Percentiles rank a stretch among this genome's conserved stretches.
phyloP scores from a whole-genome alignment of 2,329 filamentous ascomycete species.

The Scleromitrula shiraiana region DNA sequence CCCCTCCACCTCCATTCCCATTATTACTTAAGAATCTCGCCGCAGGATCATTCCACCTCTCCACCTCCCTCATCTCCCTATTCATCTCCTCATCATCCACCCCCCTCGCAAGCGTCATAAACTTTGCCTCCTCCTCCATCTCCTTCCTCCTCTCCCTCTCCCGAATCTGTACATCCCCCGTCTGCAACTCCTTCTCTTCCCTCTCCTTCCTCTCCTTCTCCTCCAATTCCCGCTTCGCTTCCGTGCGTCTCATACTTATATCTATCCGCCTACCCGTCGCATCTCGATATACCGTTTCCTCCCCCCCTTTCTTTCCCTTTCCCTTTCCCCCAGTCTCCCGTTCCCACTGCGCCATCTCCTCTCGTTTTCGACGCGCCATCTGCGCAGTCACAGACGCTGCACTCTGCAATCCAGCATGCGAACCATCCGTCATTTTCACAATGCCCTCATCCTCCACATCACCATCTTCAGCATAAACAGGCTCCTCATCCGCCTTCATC shows the following conservation, averaged over 20 bases:
- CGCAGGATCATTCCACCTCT: slow-evolving; percentile 93
- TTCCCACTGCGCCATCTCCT: slow-evolving; percentile 50
- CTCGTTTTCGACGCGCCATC: slow-evolving; percentile 55
- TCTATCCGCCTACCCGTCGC: slow-evolving; percentile 93
- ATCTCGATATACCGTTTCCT: slow-evolving; percentile 91
- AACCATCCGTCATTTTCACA: slow-evolving; percentile 78
- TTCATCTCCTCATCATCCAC: slow-evolving; percentile 88
- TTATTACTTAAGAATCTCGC: slow-evolving; percentile 67
- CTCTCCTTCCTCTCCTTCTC: slow-evolving; percentile 58
- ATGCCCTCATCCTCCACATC: slow-evolving; percentile 36
- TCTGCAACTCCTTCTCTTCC: slow-evolving; percentile 60
- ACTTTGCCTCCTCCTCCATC: slow-evolving; percentile 69
- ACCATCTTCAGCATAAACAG: slow-evolving; percentile 38
- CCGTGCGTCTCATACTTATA: slow-evolving; percentile 80
- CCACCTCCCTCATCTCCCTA: slow-evolving; percentile 63
- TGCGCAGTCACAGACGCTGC: slow-evolving; percentile 69
- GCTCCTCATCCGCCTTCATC: slow-evolving; percentile 41
- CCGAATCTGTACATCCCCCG: slow-evolving; percentile 76
- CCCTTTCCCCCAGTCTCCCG: slow-evolving; percentile 27
- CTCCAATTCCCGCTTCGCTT: slow-evolving; percentile 72
- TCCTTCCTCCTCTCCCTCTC: slow-evolving; percentile 58
- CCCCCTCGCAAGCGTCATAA: slow-evolving; percentile 69
- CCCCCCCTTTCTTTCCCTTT: slow-evolving; percentile 40
- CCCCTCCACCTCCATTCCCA: no score
- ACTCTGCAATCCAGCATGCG: slow-evolving; percentile 77